Conservation (phyloP, 768 basidiomycete genomes). For the Auricularia sp. region DNA sequence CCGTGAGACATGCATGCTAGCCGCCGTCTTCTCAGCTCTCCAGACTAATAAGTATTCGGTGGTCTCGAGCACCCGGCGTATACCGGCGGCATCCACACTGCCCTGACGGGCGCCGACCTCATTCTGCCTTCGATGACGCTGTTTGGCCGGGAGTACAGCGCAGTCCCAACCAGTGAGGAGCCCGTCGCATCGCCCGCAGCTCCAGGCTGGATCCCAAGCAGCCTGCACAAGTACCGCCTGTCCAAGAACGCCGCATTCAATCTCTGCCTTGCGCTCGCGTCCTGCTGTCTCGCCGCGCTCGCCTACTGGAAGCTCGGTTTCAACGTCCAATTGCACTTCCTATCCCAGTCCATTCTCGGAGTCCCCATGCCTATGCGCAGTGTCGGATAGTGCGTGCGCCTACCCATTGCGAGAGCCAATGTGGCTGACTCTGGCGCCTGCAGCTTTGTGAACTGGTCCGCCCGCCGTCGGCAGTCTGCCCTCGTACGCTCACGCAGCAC, state of each 20-base stretch:
- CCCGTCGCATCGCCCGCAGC: not conserved
- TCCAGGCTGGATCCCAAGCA: not conserved
- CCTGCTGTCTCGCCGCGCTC: not conserved
- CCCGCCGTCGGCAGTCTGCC: not conserved
- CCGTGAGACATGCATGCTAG: too few species aligned
- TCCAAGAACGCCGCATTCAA: not conserved
- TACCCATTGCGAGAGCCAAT: not conserved
- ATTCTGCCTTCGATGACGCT: not conserved
- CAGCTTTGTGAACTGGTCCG: constrained; percentile 9
- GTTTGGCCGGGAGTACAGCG: not conserved
- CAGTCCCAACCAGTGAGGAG: not conserved
- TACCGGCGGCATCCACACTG: too few species aligned
- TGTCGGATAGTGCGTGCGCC: constrained; percentile 5
- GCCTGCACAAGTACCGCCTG: not conserved
- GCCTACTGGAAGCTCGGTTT: not conserved
- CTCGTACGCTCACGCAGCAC: not conserved
- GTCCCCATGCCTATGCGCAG: not conserved
- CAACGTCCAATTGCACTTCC: not conserved
- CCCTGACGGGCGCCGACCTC: too few species aligned
- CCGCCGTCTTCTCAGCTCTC: too few species aligned
- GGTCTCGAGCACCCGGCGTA: too few species aligned
- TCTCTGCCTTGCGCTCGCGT: not conserved
- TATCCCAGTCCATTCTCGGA: not conserved
- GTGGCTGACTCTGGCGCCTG: not conserved
- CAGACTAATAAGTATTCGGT: too few species aligned